Conservation (phyloP, 2,329 filamentous ascomycete genomes). For the Fusarium poae region DNA sequence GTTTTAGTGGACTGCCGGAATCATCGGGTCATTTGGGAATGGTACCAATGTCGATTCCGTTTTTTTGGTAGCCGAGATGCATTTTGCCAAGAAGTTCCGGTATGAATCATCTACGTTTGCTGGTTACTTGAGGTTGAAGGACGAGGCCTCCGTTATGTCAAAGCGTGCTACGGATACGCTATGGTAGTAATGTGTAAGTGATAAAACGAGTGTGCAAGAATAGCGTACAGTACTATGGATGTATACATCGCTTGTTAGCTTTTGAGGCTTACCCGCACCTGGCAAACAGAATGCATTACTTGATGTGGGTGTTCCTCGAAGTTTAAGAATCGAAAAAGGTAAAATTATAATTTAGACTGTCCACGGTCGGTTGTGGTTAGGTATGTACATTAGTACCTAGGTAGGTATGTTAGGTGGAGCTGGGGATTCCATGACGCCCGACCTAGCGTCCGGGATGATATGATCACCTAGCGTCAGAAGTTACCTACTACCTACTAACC, state of each 20-base stretch:
- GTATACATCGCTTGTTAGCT: slow-evolving; percentile 16
- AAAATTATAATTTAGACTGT: too few relatives aligned
- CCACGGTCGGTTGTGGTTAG: too few relatives aligned
- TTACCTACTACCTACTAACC: too few relatives aligned
- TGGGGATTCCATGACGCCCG: too few relatives aligned
- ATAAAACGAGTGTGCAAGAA: not conserved
- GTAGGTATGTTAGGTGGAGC: too few relatives aligned
- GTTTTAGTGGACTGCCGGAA: slow-evolving; percentile 13
- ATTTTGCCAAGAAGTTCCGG: slow-evolving; percentile 23
- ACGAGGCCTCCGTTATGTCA: not conserved
- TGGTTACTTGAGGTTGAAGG: not conserved
- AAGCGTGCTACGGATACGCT: not conserved
- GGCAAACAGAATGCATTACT: too few relatives aligned
- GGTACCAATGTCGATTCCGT: not conserved
- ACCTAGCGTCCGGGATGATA: too few relatives aligned
- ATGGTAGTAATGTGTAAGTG: slow-evolving; percentile 9
- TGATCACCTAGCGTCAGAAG: too few relatives aligned
- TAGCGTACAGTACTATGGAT: not conserved
- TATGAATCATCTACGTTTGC: slow-evolving; percentile 4
- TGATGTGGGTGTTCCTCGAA: too few relatives aligned
- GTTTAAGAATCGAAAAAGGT: too few relatives aligned
- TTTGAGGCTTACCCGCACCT: slow-evolving; percentile 5
- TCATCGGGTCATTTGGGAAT: slow-evolving; percentile 34
- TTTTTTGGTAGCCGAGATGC: slow-evolving; percentile 1
- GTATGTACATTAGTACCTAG: too few relatives aligned